Conservation (phyloP, 2,329 filamentous ascomycete species). For the Arthroderma sp. region DNA sequence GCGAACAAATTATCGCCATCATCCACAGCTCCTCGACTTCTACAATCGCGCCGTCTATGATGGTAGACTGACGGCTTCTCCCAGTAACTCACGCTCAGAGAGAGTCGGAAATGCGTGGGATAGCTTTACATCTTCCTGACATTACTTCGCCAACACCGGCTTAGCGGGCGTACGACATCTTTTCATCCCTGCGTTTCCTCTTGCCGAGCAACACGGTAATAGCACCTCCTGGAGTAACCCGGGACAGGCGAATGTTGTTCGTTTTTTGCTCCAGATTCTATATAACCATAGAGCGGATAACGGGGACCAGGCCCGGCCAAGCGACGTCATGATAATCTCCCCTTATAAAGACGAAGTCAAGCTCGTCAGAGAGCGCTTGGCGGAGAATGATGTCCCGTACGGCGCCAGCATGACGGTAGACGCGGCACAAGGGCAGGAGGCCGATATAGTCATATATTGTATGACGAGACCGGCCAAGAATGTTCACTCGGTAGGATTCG, state of each 20-base stretch:
- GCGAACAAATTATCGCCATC: neutral
- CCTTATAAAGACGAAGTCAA: neutral
- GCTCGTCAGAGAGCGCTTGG: neutral
- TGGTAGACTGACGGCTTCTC: neutral
- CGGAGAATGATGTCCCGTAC: neutral
- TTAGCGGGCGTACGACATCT: neutral
- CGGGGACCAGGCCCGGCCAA: neutral
- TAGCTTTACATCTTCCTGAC: neutral
- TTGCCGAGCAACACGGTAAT: neutral
- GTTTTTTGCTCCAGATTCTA: neutral
- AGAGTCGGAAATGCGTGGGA: neutral
- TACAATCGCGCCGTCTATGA: neutral
- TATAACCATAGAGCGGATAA: neutral
- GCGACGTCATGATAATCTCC: neutral
- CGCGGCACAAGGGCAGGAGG: constrained; percentile 5
- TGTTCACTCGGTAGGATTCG: neutral
- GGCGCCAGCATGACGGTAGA: constrained; percentile 4
- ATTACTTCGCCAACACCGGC: neutral
- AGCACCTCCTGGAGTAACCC: neutral
- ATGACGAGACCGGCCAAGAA: constrained; percentile 3
- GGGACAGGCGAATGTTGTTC: neutral
- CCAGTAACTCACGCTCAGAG: neutral
- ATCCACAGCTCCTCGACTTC: neutral
- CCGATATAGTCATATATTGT: constrained; percentile 4
- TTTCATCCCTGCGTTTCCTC: neutral